These are phyloP conservation scores for Sedum album DNA, from an alignment of 164 flowering plant species.

Conservation along the genomic window DNA sequence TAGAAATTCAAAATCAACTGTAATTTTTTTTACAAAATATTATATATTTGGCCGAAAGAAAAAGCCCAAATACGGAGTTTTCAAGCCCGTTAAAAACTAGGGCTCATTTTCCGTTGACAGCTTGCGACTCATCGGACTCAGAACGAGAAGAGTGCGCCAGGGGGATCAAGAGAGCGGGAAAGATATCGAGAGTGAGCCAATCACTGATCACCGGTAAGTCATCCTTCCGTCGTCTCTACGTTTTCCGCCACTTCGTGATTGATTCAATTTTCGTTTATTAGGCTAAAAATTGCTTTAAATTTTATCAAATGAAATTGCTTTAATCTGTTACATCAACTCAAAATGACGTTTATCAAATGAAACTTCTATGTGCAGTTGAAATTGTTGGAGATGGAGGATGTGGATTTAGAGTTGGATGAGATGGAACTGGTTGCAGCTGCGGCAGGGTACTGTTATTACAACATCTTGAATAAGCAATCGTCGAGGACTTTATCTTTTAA, in stretches of 20 bases:
- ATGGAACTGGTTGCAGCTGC: conserved; percentile 77
- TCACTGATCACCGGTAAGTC: background rate
- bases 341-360: too few relatives aligned
- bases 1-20: too few relatives aligned
- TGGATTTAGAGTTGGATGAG: conserved; percentile 63
- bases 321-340: too few relatives aligned
- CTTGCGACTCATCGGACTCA: background rate
- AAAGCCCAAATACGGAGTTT: too few relatives aligned
- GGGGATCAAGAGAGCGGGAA: conserved; percentile 1
- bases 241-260: background rate
- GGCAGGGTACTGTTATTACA: conserved; percentile 53
- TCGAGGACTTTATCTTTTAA: conserved; percentile 22
- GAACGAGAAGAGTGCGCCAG: too few relatives aligned
- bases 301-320: too few relatives aligned
- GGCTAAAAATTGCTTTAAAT: too few relatives aligned
- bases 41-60: too few relatives aligned
- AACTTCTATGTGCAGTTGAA: background rate
- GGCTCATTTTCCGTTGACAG: too few relatives aligned
- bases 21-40: too few relatives aligned
- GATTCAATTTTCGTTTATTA: background rate
- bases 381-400: conserved; percentile 35
- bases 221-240: too few relatives aligned
- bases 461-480: conserved; percentile 29
- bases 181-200: background rate
- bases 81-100: too few relatives aligned